These are phyloP conservation scores for Fusarium pilosicola DNA, from an alignment of 2,329 filamentous ascomycete species.

Conservation along the genomic window DNA sequence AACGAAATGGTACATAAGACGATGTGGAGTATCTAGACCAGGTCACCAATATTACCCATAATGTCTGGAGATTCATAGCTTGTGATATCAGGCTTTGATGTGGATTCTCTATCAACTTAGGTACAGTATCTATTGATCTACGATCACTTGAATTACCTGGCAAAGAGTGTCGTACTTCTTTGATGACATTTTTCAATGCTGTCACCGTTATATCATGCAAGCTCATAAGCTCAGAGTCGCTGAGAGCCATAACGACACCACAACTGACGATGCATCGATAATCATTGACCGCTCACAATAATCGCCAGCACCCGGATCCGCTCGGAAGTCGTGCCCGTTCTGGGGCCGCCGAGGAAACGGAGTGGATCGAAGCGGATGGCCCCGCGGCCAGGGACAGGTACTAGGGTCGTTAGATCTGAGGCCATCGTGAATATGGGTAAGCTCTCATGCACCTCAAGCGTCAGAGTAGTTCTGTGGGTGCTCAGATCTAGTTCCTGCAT, in stretches of 20 bases:
- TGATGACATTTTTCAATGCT: not conserved
- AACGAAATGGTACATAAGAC: not conserved
- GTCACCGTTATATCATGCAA: too few relatives aligned
- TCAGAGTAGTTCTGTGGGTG: not conserved
- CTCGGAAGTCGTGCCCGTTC: constrained; percentile 10
- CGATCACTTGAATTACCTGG: not conserved
- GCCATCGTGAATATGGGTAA: constrained; percentile 30
- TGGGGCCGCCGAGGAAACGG: constrained; percentile 7
- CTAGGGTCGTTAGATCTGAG: constrained; percentile 33
- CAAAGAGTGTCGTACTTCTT: not conserved
- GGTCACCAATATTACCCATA: not conserved
- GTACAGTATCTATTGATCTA: not conserved
- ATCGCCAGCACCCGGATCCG: constrained; percentile 2
- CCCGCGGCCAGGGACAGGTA: constrained; percentile 15
- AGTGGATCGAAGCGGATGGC: constrained; percentile 32
- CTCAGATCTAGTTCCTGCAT: not conserved
- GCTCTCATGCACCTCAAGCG: constrained; percentile 11
- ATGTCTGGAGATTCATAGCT: not conserved
- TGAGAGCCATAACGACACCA: not conserved
- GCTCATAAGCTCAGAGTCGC: too few relatives aligned
- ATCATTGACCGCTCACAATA: not conserved
- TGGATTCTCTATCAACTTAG: not conserved
- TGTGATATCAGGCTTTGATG: not conserved
- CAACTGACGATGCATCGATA: not conserved
- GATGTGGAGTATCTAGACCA: not conserved